Base-by-base conservation (phyloP, 768 basidiomycete species). In the Lentinula sp. region DNA sequence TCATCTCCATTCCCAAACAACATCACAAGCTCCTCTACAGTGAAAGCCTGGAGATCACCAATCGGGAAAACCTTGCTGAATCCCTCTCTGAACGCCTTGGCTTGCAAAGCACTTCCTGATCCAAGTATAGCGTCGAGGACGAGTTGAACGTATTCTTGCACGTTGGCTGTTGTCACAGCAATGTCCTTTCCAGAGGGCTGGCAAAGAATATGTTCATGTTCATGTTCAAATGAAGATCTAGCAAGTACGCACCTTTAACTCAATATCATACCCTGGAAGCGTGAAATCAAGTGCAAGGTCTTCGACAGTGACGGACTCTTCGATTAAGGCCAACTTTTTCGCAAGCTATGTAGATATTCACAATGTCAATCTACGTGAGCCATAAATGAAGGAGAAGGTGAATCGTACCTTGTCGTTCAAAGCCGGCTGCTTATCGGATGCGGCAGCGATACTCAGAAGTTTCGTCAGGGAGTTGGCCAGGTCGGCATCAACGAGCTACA, bases 11-110 rank as follows among this genome's bases (percentile, higher is more conserved):
- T 95, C 16, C 96, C 96, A 68, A 98, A 96, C 21, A 98, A 79
- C 84, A 96, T 91, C 15, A 91, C 90, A n/a, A 99, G 76, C 72
- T 99, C 97, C 61, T 97, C 93, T 4, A 93, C 83, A 40, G 95
- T 89, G 75, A 99, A 99, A 5, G 93, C 91, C 65, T 89, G 86
- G 34, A 99, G 76, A 68, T 99, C 95, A 31, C 81, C 76, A 50
- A 98, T 86, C 4, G 96, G 92, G 81, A 99, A 98, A 34, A 98
- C 95, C 70, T 95, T 93, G 1, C 93, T 94, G 73, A 96, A 96
- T 1, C 94, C 96, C 64, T 95, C 91, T 64, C 87, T 82, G 85
- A 99, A 98, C 2, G 95, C 93, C 68, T 89, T 86, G 6, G 90
- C 89, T 74, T 97, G 95, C 1, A 83, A 75, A 57, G 81, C 77